Conservation (phyloP, 2,329 filamentous ascomycete genomes). For the Coccinonectria pachysandricola region DNA sequence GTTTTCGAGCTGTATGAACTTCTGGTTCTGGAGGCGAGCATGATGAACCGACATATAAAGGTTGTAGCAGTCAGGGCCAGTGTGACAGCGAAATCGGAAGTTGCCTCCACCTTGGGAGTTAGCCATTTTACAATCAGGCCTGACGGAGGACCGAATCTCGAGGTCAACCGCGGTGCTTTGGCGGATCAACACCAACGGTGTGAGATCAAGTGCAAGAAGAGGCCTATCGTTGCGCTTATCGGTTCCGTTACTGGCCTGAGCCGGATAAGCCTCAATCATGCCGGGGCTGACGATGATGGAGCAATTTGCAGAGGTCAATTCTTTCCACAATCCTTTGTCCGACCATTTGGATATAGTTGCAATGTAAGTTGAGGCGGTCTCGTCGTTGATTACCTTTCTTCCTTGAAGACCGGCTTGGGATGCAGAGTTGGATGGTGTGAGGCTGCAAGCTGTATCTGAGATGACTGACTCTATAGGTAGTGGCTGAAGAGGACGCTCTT, state of each 20-base stretch:
- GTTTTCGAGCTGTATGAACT: conserved; percentile 61
- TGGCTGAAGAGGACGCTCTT: conserved; percentile 9
- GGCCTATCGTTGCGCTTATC: conserved; percentile 30
- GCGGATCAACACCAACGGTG: conserved; percentile 79
- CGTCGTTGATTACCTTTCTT: conserved; percentile 25
- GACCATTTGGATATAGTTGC: conserved; percentile 54
- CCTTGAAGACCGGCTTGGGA: conserved; percentile 59
- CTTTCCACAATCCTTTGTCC: conserved; percentile 50
- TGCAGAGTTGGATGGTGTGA: conserved; percentile 72
- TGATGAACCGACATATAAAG: conserved; percentile 83
- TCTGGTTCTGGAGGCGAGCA: conserved; percentile 83
- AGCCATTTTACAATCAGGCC: conserved; percentile 57
- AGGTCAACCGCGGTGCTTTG: conserved; percentile 90
- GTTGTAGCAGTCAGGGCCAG: conserved; percentile 64
- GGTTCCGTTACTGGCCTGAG: conserved; percentile 23
- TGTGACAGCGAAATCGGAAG: conserved; percentile 81
- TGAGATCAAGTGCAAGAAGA: conserved; percentile 69
- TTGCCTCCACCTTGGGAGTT: conserved; percentile 54
- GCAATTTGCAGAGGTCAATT: conserved; percentile 41
- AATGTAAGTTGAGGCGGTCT: conserved; percentile 36
- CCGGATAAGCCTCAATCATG: conserved; percentile 45
- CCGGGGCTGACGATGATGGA: conserved; percentile 48
- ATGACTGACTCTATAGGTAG: conserved; percentile 29
- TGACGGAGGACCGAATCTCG: conserved; percentile 81
- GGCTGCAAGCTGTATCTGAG: conserved; percentile 45